phyloP scores from a whole-genome alignment of 1,139 yeast genomes.

The Insectozyma bohioensis region DNA sequence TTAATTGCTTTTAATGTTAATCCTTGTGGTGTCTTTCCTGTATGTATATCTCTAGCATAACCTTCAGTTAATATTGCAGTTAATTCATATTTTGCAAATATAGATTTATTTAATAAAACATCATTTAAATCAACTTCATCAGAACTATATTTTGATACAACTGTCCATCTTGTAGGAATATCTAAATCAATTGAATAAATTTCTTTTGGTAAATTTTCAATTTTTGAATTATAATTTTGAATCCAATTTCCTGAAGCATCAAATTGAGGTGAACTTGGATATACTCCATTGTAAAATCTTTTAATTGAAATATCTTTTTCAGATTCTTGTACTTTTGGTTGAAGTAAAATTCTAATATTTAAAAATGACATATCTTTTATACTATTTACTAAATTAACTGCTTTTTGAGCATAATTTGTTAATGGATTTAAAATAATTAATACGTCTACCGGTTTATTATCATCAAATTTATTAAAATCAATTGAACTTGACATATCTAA shows the following conservation, averaged over 20 bases:
- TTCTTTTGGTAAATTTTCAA: slow-evolving; percentile 43
- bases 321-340: slow-evolving; percentile 46
- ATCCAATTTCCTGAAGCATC: slow-evolving; percentile 32
- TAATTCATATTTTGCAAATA: slow-evolving; percentile 28
- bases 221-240: slow-evolving; percentile 7
- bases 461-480: slow-evolving; percentile 24
- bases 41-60: slow-evolving; percentile 49
- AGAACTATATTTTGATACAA: slow-evolving; percentile 42
- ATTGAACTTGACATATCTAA: slow-evolving; percentile 33
- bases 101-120: slow-evolving; percentile 37
- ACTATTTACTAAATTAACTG: slow-evolving; percentile 50
- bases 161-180: slow-evolving; percentile 67
- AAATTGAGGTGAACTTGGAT: slow-evolving; percentile 43
- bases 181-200: slow-evolving; percentile 61
- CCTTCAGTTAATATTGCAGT: slow-evolving; percentile 67
- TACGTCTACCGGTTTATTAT: slow-evolving; percentile 44
- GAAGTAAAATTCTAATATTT: slow-evolving; percentile 53
- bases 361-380: slow-evolving; percentile 44
- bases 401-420: slow-evolving; percentile 64
- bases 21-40: slow-evolving; percentile 48
- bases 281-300: slow-evolving; percentile 57
- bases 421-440: slow-evolving; percentile 70
- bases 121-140: slow-evolving; percentile 58
- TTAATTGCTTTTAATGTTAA: slow-evolving; percentile 39
- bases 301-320: slow-evolving; percentile 46